phyloP scores from a whole-genome alignment of 2,329 filamentous ascomycete species.

The Pseudogymnoascus sp. region DNA sequence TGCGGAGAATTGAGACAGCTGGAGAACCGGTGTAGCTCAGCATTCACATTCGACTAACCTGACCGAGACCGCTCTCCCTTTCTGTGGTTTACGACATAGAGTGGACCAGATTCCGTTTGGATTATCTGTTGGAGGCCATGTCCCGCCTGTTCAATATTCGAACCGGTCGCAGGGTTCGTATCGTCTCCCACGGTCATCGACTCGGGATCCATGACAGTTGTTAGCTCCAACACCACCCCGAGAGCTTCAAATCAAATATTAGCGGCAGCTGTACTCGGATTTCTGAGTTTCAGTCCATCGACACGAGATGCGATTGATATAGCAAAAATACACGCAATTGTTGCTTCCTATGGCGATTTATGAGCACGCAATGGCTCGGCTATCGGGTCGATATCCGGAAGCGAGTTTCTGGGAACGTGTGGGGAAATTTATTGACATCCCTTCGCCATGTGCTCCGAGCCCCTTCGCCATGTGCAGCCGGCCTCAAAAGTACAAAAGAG shows the following conservation, averaged over 20 bases:
- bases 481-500: background rate
- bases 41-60: background rate
- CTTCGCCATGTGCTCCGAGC: background rate
- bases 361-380: background rate
- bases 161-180: background rate
- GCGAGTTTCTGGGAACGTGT: background rate
- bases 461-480: background rate
- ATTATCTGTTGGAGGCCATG: background rate
- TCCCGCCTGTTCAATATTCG: background rate
- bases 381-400: background rate
- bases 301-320: constrained; percentile 3
- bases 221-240: background rate
- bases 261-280: background rate
- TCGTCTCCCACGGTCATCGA: background rate
- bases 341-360: background rate
- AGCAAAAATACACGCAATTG: background rate
- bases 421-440: background rate
- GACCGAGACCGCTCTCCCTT: background rate
- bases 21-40: background rate
- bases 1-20: background rate
- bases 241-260: background rate
- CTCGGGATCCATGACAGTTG: background rate
- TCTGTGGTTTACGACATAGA: background rate
- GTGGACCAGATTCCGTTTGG: background rate
- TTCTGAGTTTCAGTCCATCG: background rate